phyloP scores from a whole-genome alignment of 345 rosid genomes.

The Litchi chinensis region DNA sequence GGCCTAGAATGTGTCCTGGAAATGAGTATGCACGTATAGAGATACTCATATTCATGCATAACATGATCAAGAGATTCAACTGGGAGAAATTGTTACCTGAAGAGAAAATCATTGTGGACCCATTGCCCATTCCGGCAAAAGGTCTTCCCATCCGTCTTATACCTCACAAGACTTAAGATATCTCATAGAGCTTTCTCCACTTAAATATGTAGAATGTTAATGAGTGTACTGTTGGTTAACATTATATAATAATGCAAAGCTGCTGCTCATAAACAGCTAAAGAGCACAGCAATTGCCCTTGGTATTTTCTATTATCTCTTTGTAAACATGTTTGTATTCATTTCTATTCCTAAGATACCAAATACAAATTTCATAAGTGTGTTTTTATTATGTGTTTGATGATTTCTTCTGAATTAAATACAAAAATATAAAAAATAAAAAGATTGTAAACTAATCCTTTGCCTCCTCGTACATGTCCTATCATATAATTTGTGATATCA shows the following conservation, averaged over 20 bases:
- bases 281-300: neutral
- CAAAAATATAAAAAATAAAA: no score
- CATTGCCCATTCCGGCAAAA: conserved; percentile 27
- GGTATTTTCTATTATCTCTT: neutral
- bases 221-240: neutral
- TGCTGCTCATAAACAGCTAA: neutral
- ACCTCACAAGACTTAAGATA: conserved; percentile 1
- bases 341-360: neutral
- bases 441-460: no score
- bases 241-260: neutral
- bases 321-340: neutral
- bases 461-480: no score
- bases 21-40: conserved; percentile 31
- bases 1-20: conserved; percentile 29
- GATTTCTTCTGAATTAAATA: no score
- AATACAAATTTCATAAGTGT: no score
- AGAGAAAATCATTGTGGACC: conserved; percentile 29
- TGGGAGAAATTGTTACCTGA: conserved; percentile 22
- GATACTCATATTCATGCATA: conserved; percentile 28
- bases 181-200: neutral
- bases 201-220: no score
- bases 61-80: conserved; percentile 19
- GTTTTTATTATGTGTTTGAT: no score
- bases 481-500: no score
- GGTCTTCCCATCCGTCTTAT: conserved; percentile 27